Conservation (phyloP, 768 basidiomycete genomes). For the Amanita phalloides region DNA sequence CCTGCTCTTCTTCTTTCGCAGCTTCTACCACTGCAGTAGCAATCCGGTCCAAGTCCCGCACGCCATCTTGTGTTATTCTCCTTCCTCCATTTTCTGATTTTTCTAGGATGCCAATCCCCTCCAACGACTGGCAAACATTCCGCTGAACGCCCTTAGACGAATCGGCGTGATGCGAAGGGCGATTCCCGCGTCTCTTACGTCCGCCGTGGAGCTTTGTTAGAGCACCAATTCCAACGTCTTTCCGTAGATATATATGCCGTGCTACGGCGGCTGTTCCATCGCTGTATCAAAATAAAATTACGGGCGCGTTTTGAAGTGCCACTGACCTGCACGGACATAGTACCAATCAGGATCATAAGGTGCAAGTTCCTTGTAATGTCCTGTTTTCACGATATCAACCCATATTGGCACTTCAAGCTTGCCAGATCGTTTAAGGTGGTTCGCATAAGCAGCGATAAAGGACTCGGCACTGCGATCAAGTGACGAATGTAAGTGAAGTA, state of each 20-base stretch:
- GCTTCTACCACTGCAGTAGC: conserved; percentile 83
- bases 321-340: conserved; percentile 94
- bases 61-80: conserved; percentile 93
- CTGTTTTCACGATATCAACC: conserved; percentile 99
- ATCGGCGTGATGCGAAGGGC: conserved; percentile 89
- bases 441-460: conserved; percentile 91
- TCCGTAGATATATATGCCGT: conserved; percentile 99
- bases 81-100: conserved; percentile 89
- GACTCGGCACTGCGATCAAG: conserved; percentile 63
- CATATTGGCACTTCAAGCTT: conserved; percentile 98
- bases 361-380: conserved; percentile 93
- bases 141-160: conserved; percentile 85
- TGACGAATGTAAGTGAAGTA: conserved; percentile 13
- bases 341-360: conserved; percentile 99
- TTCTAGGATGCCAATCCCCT: conserved; percentile 98
- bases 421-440: conserved; percentile 95
- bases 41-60: conserved; percentile 91
- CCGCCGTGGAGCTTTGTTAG: conserved; percentile 96
- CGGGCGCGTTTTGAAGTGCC: background rate
- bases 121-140: conserved; percentile 91
- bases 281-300: background rate
- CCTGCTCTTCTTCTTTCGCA: conserved; percentile 60
- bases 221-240: conserved; percentile 90
- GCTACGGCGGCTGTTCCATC: conserved; percentile 72
- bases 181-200: conserved; percentile 91